A percentile compares a stretch with the other conserved stretches of the same genome.
Conservation (phyloP, 257 asterid species). For the Solanum etuberosum region DNA sequence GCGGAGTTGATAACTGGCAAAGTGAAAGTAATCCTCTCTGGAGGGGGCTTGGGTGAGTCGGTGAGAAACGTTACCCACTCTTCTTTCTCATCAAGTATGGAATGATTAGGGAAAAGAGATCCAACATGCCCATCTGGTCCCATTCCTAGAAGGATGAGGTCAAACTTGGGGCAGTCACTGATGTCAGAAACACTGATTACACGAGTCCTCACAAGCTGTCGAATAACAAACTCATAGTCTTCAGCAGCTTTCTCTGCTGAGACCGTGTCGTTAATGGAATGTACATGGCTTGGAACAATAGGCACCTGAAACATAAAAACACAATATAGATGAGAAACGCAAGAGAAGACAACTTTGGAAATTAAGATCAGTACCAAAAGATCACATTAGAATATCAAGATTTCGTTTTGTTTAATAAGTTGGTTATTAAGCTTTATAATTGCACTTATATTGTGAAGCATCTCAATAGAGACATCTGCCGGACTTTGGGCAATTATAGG, state of each 20-base stretch:
- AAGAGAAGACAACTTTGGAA: background rate
- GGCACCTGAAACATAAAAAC: conserved; percentile 51
- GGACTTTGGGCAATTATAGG: background rate
- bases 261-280: conserved; percentile 65
- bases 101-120: conserved; percentile 48
- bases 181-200: conserved; percentile 39
- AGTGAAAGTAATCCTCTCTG: conserved; percentile 57
- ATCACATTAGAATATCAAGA: background rate
- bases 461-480: background rate
- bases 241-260: conserved; percentile 85
- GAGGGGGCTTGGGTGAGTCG: conserved; percentile 59
- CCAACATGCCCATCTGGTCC: conserved; percentile 63
- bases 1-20: conserved; percentile 61
- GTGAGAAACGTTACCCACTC: conserved; percentile 57
- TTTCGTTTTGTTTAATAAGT: background rate
- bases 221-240: conserved; percentile 68
- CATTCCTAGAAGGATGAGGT: conserved; percentile 57
- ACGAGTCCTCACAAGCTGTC: conserved; percentile 80
- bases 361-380: background rate
- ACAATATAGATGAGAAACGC: background rate
- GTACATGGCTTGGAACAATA: conserved; percentile 65
- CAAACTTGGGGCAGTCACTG: conserved; percentile 55
- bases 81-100: conserved; percentile 27
- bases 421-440: background rate
- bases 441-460: background rate